These are phyloP conservation scores for Trichosanthes truncata DNA, from an alignment of 306 rosid species.

Conservation along the genomic window DNA sequence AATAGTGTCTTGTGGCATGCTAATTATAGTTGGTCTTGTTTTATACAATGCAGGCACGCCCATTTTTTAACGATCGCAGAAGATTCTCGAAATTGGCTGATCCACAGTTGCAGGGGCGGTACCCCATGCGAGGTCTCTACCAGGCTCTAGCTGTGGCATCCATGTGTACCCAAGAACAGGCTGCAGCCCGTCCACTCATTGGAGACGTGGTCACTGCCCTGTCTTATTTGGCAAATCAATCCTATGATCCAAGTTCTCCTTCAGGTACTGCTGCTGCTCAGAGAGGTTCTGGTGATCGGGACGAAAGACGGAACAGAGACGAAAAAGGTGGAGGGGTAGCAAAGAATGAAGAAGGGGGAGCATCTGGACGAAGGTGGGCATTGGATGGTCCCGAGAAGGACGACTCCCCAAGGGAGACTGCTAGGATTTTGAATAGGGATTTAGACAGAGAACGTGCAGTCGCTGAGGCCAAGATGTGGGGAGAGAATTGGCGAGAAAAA, in stretches of 20 bases:
- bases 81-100: constrained; percentile 75
- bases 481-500: constrained; percentile 83
- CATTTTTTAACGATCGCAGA: constrained; percentile 75
- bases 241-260: constrained; percentile 44
- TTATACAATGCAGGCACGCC: constrained; percentile 55
- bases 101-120: constrained; percentile 70
- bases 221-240: constrained; percentile 75
- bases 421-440: constrained; percentile 56
- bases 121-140: constrained; percentile 82
- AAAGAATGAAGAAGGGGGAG: constrained; percentile 67
- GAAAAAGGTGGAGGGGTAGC: constrained; percentile 51
- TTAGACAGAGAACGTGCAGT: constrained; percentile 81
- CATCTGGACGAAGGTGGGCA: constrained; percentile 69
- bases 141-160: constrained; percentile 94
- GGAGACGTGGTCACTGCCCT: constrained; percentile 94
- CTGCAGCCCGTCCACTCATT: constrained; percentile 81
- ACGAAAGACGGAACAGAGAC: constrained; percentile 55
- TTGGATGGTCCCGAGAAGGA: constrained; percentile 81
- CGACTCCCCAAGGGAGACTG: constrained; percentile 74
- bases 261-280: constrained; percentile 36
- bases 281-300: constrained; percentile 48
- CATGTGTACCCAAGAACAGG: constrained; percentile 90
- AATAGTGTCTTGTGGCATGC: background rate
- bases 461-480: constrained; percentile 96
- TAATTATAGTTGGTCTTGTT: constrained; percentile 10